Percentiles rank a stretch among this genome's conserved stretches.
Evolutionary conservation across 805 yeast genomes (phyloP).

Genomic region (Brettanomyces naardenensis): DNA sequence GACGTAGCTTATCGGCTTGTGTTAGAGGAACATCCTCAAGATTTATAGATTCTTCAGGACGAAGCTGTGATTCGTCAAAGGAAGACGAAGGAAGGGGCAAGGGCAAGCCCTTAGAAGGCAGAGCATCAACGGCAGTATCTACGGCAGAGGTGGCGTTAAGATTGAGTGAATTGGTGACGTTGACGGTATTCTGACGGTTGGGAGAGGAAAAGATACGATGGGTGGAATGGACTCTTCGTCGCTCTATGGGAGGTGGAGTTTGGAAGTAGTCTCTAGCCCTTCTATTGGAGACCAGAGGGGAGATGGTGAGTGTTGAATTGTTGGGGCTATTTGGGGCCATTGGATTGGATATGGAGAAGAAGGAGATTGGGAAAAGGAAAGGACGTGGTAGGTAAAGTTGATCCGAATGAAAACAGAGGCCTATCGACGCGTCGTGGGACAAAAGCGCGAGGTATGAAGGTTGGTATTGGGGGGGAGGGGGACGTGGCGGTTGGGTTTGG

Average conservation of each 20-base stretch:
- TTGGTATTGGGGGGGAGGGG: too few species aligned
- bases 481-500: too few species aligned
- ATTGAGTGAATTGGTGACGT: too few species aligned
- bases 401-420: neutral
- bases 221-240: slow-evolving; percentile 1
- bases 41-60: neutral
- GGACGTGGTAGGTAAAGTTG: too few species aligned
- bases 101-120: too few species aligned
- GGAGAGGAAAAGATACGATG: slow-evolving; percentile 17
- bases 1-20: slow-evolving; percentile 75
- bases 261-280: slow-evolving; percentile 26
- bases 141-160: too few species aligned
- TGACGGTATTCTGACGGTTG: too few species aligned
- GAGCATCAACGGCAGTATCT: too few species aligned
- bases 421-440: slow-evolving; percentile 1
- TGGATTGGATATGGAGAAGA: neutral
- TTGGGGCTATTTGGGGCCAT: slow-evolving; percentile 39
- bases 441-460: too few species aligned
- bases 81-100: too few species aligned
- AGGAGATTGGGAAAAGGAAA: neutral
- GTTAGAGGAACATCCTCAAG: slow-evolving; percentile 39
- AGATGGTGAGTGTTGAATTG: slow-evolving; percentile 65
- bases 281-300: slow-evolving; percentile 47
- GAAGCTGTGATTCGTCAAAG: too few species aligned
- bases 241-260: slow-evolving; percentile 23